Base-by-base conservation (phyloP, 108 stramenopile species). In the Epithemia pelagica region DNA sequence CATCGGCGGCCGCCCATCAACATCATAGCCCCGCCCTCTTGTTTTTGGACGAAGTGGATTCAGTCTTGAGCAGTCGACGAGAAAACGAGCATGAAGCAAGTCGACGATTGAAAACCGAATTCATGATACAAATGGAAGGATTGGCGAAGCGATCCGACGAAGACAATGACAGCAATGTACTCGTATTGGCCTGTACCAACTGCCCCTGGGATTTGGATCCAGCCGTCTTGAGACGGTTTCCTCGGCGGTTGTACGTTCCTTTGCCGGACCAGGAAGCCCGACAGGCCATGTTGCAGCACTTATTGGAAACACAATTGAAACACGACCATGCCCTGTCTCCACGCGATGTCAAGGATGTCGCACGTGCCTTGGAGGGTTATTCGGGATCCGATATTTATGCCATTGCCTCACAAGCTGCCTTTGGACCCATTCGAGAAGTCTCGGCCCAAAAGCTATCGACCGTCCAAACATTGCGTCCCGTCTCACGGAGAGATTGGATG, bases 81-180 rank as follows among this genome's bases (percentile, higher is more conserved):
- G 77, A 75, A 1, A 71, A 74, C 28, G 96, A 98, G 64, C 97
- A 96, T 70, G 96, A 98, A 67, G 95, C 95, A 0, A 85, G 83
- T 54, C 83, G 97, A 26, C 72, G 96, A 27, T 92, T 98, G 62
- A 98, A 98, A 66, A 96, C 96, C 8, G 97, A 98, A 73, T 86
- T 96, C 59, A 94, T 96, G 88, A 87, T 92, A 0, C 95, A 96
- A 75, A 88, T 96, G 84, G 97, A 98, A 78, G 97, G 97, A 32
- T 83, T 96, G 19, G 37, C 37, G 37, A 59, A 64, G 19, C 54
- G 64, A 22, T 31, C 60, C 3, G 32, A 69, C 59, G 25, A 52
- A 3, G 46, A 73, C 31, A 15, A 46, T 46, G 37, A 46, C 15
- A 46, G 15, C 15, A 67, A 73, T 20, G 83, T 96, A 26, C 80